phyloP scores from a whole-genome alignment of 129 eudicot species.

The Cynara cardunculus region DNA sequence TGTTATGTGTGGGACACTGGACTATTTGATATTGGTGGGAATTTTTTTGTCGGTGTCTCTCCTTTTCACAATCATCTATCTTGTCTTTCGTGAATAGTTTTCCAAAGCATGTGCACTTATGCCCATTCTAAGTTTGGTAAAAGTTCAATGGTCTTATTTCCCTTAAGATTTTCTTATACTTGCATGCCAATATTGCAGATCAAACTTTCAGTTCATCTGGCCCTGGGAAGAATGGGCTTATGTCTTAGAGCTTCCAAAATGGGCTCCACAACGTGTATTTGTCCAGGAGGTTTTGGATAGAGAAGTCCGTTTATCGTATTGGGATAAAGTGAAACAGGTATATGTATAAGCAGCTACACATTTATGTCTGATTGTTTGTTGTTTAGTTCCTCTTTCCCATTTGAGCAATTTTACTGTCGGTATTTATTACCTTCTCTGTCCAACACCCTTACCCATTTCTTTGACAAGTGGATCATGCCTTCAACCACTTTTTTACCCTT shows the following conservation, averaged over 20 bases:
- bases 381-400: background rate
- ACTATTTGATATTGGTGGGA: background rate
- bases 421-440: background rate
- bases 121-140: background rate
- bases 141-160: background rate
- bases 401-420: background rate
- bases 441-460: background rate
- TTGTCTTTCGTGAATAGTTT: background rate
- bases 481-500: background rate
- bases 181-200: constrained; percentile 46
- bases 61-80: background rate
- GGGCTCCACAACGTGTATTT: constrained; percentile 97
- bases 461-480: background rate
- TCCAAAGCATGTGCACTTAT: background rate
- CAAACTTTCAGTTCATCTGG: constrained; percentile 97
- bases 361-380: background rate
- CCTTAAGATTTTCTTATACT: background rate
- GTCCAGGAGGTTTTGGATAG: constrained; percentile 98
- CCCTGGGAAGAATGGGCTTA: constrained; percentile 99
- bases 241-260: constrained; percentile 92
- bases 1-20: background rate
- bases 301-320: constrained; percentile 92
- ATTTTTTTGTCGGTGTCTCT: background rate
- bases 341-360: background rate
- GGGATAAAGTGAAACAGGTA: constrained; percentile 98